Conservation (phyloP, 2,329 filamentous ascomycete genomes). For the Pseudogymnoascus sp. region DNA sequence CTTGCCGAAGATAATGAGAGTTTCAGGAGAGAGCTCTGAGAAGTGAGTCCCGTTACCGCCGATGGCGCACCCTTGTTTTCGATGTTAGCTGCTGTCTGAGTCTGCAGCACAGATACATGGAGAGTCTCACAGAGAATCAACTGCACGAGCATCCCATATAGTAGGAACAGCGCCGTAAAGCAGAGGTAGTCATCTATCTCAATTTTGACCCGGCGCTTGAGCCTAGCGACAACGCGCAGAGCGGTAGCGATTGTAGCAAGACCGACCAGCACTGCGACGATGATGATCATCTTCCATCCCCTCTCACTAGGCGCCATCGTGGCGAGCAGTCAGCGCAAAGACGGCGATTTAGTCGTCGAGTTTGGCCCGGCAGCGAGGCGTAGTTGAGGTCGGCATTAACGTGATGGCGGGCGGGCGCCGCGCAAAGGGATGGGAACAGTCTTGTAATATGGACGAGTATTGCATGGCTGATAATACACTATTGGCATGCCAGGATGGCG, state of each 20-base stretch:
- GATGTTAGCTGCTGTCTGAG: background rate
- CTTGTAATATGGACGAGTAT: background rate
- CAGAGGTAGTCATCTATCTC: slow-evolving; percentile 3
- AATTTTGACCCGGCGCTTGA: background rate
- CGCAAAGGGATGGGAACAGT: slow-evolving; percentile 1
- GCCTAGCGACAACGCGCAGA: background rate
- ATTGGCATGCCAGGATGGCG: background rate
- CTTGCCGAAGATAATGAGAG: background rate
- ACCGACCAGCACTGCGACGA: background rate
- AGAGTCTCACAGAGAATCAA: background rate
- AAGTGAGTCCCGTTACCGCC: slow-evolving; percentile 2
- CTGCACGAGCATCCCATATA: background rate
- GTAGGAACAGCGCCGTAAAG: slow-evolving; percentile 1
- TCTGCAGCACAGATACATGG: background rate
- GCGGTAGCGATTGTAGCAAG: background rate
- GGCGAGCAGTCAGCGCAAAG: background rate
- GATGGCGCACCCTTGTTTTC: background rate
- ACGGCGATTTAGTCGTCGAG: background rate
- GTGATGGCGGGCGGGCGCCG: background rate
- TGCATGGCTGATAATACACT: background rate
- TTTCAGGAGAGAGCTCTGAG: slow-evolving; percentile 3
- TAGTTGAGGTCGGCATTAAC: background rate
- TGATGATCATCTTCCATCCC: slow-evolving; percentile 5
- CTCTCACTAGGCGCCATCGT: background rate
- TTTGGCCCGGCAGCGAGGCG: background rate